These are phyloP conservation scores for Thermothelomyces thermophilus DNA, from an alignment of 2,329 filamentous ascomycete species.

Conservation along the genomic window DNA sequence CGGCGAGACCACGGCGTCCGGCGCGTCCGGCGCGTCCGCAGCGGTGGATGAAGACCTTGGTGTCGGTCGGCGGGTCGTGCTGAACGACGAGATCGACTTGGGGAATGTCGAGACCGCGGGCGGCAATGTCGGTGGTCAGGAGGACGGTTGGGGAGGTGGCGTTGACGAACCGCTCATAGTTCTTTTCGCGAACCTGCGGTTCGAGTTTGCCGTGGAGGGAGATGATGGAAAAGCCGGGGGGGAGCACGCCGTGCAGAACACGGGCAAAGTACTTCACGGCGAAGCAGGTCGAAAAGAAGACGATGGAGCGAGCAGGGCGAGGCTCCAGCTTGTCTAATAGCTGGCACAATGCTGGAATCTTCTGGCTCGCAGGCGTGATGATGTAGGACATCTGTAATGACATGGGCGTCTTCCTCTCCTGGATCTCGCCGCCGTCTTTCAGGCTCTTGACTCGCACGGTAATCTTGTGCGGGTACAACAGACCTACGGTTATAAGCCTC, in stretches of 20 bases:
- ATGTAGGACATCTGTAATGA: constrained; percentile 90
- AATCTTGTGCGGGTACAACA: constrained; percentile 92
- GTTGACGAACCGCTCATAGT: constrained; percentile 73
- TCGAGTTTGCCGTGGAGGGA: constrained; percentile 90
- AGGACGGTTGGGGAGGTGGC: constrained; percentile 71
- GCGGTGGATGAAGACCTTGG: constrained; percentile 88
- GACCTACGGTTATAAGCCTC: constrained; percentile 83
- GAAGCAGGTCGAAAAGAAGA: constrained; percentile 90
- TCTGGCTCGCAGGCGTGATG: constrained; percentile 67
- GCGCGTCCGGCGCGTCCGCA: constrained; percentile 86
- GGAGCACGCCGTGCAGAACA: constrained; percentile 67
- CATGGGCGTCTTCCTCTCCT: constrained; percentile 84
- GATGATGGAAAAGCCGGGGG: constrained; percentile 60
- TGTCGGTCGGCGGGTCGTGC: constrained; percentile 57
- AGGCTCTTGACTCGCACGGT: constrained; percentile 82
- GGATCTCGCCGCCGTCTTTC: constrained; percentile 55
- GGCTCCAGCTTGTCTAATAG: constrained; percentile 65
- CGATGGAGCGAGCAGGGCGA: constrained; percentile 73
- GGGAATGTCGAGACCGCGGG: constrained; percentile 84
- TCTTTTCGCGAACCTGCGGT: constrained; percentile 79
- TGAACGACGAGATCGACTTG: constrained; percentile 88
- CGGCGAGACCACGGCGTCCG: constrained; percentile 74
- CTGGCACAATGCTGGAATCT: constrained; percentile 66
- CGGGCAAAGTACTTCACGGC: constrained; percentile 91
- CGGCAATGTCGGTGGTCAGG: constrained; percentile 86